Evolutionary conservation across 2,329 filamentous ascomycete species (phyloP), one percentile per base, ranked within the genome.

Genomic region (Neophaeococcomyces aloes): DNA sequence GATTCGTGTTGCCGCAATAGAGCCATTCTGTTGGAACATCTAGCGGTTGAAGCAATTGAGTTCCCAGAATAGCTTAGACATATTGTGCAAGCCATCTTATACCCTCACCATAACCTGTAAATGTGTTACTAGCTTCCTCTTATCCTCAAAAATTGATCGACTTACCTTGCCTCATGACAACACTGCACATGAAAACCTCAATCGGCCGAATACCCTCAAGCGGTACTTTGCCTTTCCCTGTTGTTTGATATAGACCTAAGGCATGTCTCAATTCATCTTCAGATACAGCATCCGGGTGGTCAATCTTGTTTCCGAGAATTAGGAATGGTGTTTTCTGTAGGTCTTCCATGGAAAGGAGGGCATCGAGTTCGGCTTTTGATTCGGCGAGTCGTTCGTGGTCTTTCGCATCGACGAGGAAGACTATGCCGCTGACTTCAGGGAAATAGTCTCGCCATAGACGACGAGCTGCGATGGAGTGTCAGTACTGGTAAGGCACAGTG

Each of bases 151-250:
- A 32, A 49, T 67, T 27, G 23, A 10, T 27, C 10, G 23, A 27
- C 75, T 56, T 57, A 82, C 78, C 91, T 74, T 96, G 89, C 66
- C 89, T 79, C 86, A 95, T 94, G 51, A 96, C 89, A 56, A 96
- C 88, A 58, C 86, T 94, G 77, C 88, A 96, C 91, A 98, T 94
- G 69, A 96, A 96, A 51, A 96, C 78, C 75, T 98, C 91, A 60
- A 98, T 89, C 18, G 88, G 86, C 57, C 88, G 76, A 66, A 94
- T 94, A 27, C 86, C 86, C 72, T 94, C 88, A 55, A 91, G 74
- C 52, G 83, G 85, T 50, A 93, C 81, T 75, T 93, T 94, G 67
- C 87, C 87, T 77, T 95, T 94, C 59, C 88, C 88, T 49, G 86
- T 94, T 44, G 88, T 94, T 69, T 96, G 89, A 70, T 93, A 96